These are phyloP conservation scores for Hymenoscyphus repandus DNA, from an alignment of 2,329 filamentous ascomycete genomes.

Conservation along the genomic window DNA sequence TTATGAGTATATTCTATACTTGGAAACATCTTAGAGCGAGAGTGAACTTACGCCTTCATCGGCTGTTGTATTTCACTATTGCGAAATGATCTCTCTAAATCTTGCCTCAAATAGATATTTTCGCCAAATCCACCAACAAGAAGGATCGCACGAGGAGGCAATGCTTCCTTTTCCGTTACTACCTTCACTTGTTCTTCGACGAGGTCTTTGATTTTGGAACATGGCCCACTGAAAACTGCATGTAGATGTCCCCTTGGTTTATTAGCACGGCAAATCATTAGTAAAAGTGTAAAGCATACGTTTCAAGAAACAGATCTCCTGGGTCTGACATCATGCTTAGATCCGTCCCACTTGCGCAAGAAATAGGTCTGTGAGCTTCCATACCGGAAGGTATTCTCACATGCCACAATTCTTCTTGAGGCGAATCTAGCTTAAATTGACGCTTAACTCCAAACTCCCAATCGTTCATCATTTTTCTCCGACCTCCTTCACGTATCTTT, in stretches of 20 bases:
- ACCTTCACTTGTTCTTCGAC: background rate
- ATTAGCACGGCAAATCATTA: no score
- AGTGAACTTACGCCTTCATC: no score
- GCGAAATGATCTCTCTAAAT: background rate
- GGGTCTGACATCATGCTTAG: no score
- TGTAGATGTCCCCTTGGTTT: background rate
- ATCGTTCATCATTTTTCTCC: background rate
- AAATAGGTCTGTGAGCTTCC: no score
- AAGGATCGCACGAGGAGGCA: background rate
- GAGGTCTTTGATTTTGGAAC: background rate
- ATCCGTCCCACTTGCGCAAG: no score
- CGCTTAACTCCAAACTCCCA: background rate
- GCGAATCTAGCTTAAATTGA: background rate
- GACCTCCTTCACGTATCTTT: background rate
- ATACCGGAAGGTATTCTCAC: no score
- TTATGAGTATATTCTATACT: no score
- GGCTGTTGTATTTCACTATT: background rate
- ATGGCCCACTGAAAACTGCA: background rate
- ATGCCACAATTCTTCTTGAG: no score
- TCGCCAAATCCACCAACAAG: conserved; percentile 4
- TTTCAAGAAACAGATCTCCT: no score
- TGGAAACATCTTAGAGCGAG: no score
- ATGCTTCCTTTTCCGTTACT: no score
- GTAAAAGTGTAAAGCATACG: no score
- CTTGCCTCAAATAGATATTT: background rate